Evolutionary conservation across 495 filamentous ascomycete genomes (phyloP), one percentile per base, ranked within the genome.

Genomic region (Pseudomonodictys pantanalensis): DNA sequence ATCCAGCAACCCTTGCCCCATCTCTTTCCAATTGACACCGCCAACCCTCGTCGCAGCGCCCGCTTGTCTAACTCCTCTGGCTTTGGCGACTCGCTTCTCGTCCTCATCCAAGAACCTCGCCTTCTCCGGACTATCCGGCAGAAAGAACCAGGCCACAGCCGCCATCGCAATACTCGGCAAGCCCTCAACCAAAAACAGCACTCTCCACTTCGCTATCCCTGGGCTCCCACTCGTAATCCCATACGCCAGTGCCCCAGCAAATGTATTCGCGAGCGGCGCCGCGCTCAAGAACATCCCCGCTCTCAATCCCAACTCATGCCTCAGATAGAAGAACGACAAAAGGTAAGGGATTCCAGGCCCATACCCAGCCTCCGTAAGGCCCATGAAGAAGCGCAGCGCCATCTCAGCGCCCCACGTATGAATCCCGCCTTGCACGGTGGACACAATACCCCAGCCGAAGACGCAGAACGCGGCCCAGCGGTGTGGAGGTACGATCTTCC

Each of bases 151-250:
- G 1, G 86, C 82, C 26, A 87, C 59, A 17, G 84, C 52, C 0
- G 86, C 85, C n/a, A 88, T 78, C 3, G 84, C 41, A 35, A 90
- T 75, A 1, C 83, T 86, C 2, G 91, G 91, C 2, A 90, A 62
- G 2, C 91, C 91, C 72, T 96, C 91, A 4, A 92, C 85, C 4
- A 95, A 75, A 71, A 96, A 93, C 20, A 96, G 72, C 1, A 95
- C 71, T 29, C 88, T 79, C 91, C 91, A 96, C 49, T 82, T 87
- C 1, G 86, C 79, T 33, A 95, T 74, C 7, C 76, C 69, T 0
- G 84, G 76, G 67, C 84, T 78, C 2, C 86, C 85, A 0, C 81
- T 86, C 0, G 88, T 91, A 54, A 96, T 93, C 6, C 84, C 89
- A 52, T 89, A 95, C 0, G 91, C 91, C 3, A 96, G 75, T 4